Conservation (phyloP, 2,329 filamentous ascomycete species). For the Stachybotrys echinatus region DNA sequence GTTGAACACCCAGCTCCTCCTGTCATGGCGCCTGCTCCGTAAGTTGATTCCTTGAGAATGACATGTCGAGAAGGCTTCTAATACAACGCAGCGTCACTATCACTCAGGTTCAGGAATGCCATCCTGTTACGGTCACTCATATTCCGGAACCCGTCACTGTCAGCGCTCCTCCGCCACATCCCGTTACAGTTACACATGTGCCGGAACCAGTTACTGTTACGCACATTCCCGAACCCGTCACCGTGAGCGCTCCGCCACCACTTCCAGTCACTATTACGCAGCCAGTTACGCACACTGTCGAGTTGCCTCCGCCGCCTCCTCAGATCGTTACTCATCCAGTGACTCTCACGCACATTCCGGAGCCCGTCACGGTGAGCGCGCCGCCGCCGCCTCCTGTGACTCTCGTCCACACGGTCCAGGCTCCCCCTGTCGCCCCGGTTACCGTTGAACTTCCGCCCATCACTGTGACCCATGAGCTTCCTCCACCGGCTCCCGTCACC, state of each 20-base stretch:
- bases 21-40: background rate
- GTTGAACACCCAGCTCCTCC: background rate
- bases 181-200: too few species aligned
- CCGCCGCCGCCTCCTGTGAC: background rate
- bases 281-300: background rate
- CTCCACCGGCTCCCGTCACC: background rate
- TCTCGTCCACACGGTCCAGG: background rate
- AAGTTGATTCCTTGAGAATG: too few species aligned
- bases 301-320: background rate
- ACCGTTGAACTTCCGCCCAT: background rate
- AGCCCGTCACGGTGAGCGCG: background rate
- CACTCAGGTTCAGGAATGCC: too few species aligned
- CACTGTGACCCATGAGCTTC: background rate
- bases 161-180: too few species aligned
- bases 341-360: background rate
- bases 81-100: too few species aligned
- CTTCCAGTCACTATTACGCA: background rate
- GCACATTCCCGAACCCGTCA: background rate
- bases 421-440: background rate
- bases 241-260: background rate
- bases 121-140: too few species aligned
- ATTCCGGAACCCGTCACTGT: too few species aligned
- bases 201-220: too few species aligned
- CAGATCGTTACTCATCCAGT: background rate
- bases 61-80: too few species aligned